Base-by-base conservation (phyloP, 2,329 filamentous ascomycete species). In the Cadophora sp. region DNA sequence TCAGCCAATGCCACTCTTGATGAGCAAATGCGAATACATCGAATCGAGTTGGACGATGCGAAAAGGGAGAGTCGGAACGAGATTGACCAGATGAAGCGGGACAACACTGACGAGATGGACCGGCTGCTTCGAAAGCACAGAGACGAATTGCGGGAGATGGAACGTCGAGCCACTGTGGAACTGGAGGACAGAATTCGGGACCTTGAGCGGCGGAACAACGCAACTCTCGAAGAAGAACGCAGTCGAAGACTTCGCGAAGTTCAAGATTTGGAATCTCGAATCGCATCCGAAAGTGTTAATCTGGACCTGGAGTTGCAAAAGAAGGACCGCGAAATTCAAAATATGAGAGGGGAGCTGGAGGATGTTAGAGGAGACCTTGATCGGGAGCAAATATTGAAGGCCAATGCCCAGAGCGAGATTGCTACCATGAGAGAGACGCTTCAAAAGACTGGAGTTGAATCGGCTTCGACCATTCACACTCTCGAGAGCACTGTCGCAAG, bases 401-500 rank as follows among this genome's bases (percentile, higher is more conserved):
- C 40, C 11, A 71, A 79, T 78, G 78, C 69, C 69, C 78, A 68
- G 74, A 81, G 78, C 19, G 86, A 81, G 61, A 79, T 93, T 29
- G 82, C 86, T 4, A 87, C 83, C 9, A 48, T 76, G n/a, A 74
- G 69, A 60, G 72, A 74, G 59, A 68, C 77, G 76, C 76, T 69
- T 73, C 79, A 68, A 74, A 82, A 79, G 34, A 86, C 81, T 46
- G 79, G 92, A 22, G 82, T 86, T 4, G 88, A 90, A 48, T 83
- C 87, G 8, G 85, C 87, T 4, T 83, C 84, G 9, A 87, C 88
- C 50, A 89, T 88, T 67, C 83, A 89, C 12, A 87, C 87, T 0
- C 83, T 97, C 12, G 93, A 97, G 73, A 90, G 89, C 43, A 89
- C 91, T 27, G 89, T 92, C 71, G 89, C 90, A 71, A 91, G 91